phyloP scores from a whole-genome alignment of 1,284 basidiomycete genomes.

The Xerocomus amazonicus region DNA sequence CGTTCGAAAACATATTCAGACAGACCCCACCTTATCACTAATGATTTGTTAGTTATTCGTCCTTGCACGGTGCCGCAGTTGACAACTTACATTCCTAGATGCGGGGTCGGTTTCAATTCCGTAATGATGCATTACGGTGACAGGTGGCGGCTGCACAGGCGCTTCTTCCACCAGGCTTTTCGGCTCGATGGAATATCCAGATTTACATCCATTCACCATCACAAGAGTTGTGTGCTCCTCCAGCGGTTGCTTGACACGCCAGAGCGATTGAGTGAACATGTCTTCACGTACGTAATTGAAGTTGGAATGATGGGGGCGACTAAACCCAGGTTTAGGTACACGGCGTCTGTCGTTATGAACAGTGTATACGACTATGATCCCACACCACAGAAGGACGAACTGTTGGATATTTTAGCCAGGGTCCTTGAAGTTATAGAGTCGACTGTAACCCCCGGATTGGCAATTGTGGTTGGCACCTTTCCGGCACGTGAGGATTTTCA shows the following conservation, averaged over 20 bases:
- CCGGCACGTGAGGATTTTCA: constrained; percentile 10
- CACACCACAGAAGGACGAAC: constrained; percentile 6
- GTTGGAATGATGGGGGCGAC: background rate
- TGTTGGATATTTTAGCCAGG: constrained; percentile 1
- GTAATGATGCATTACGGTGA: constrained; percentile 35
- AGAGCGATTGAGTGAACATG: constrained; percentile 7
- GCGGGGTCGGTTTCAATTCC: constrained; percentile 15
- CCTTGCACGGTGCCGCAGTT: background rate
- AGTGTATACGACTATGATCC: constrained; percentile 18
- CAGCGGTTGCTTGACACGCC: constrained; percentile 7
- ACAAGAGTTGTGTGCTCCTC: constrained; percentile 15
- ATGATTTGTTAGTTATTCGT: constrained; percentile 8
- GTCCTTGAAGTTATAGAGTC: background rate
- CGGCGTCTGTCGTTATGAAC: constrained; percentile 8
- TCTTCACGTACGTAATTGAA: constrained; percentile 5
- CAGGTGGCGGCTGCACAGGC: constrained; percentile 36
- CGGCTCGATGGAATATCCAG: background rate
- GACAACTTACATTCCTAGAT: background rate
- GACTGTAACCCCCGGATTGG: constrained; percentile 6
- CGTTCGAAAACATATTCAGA: constrained; percentile 16
- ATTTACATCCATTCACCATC: constrained; percentile 12
- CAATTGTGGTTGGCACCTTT: constrained; percentile 7
- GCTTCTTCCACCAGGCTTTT: constrained; percentile 33
- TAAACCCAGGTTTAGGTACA: constrained; percentile 6
- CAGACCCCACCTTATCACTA: constrained; percentile 10